Evolutionary conservation across 257 asterid genomes (phyloP).

Genomic region (Ophiorrhiza pumila): DNA sequence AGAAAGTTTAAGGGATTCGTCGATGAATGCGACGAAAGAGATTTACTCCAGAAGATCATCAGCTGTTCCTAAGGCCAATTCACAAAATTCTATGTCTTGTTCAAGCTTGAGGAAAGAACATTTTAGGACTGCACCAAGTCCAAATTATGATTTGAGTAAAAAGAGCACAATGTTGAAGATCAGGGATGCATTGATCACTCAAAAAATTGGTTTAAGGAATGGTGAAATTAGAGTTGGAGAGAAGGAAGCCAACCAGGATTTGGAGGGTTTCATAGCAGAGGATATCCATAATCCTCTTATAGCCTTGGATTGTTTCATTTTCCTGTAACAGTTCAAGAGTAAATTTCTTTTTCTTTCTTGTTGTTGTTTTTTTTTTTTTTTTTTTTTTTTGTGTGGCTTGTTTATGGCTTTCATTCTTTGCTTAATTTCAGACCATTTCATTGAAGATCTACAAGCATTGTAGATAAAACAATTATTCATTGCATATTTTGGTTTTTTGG

Average conservation of each 20-base stretch:
- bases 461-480: not conserved
- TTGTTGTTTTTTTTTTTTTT: too few species aligned
- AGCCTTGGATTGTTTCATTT: slow-evolving; percentile 84
- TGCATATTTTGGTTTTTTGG: not conserved
- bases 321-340: slow-evolving; percentile 38
- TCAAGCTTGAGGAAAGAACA: slow-evolving; percentile 33
- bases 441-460: slow-evolving; percentile 1
- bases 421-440: not conserved
- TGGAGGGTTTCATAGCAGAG: slow-evolving; percentile 49
- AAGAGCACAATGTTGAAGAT: slow-evolving; percentile 11
- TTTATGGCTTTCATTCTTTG: not conserved
- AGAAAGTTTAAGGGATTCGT: slow-evolving; percentile 29
- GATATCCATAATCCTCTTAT: slow-evolving; percentile 67
- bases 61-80: slow-evolving; percentile 23
- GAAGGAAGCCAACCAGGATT: slow-evolving; percentile 20
- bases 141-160: slow-evolving; percentile 17
- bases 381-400: not conserved
- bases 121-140: slow-evolving; percentile 36
- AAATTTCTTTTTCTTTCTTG: too few species aligned
- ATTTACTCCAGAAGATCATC: slow-evolving; percentile 22
- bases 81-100: slow-evolving; percentile 20
- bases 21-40: slow-evolving; percentile 18
- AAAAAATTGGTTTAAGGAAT: slow-evolving; percentile 31
- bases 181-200: slow-evolving; percentile 19
- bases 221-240: slow-evolving; percentile 31